phyloP scores from a whole-genome alignment of 2,329 filamentous ascomycete genomes.

The Colletotrichum gigasporum region DNA sequence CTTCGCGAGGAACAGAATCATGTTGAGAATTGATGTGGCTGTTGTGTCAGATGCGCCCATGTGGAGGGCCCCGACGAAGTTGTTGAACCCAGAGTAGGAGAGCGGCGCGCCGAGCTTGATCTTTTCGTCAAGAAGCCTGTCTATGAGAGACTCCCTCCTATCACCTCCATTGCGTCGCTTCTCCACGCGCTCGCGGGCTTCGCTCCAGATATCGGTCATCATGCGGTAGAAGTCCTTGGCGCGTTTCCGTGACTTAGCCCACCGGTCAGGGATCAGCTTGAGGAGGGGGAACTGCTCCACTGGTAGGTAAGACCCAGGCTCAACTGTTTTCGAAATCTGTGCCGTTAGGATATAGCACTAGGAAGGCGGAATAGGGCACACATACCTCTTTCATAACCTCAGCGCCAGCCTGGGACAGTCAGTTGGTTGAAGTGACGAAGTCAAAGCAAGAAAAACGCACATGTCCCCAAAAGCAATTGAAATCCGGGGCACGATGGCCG shows the following conservation, averaged over 20 bases:
- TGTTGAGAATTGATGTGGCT: constrained; percentile 44
- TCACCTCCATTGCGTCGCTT: constrained; percentile 40
- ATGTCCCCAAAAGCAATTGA: constrained; percentile 17
- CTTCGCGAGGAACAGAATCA: constrained; percentile 53
- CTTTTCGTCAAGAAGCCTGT: constrained; percentile 49
- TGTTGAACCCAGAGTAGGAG: constrained; percentile 41
- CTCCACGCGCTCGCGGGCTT: constrained; percentile 44
- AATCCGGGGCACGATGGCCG: background rate
- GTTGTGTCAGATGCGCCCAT: constrained; percentile 47
- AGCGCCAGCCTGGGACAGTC: constrained; percentile 1
- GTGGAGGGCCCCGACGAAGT: constrained; percentile 47
- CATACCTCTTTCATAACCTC: background rate
- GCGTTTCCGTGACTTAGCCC: constrained; percentile 49
- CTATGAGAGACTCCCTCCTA: constrained; percentile 45
- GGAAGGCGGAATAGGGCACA: too few species aligned
- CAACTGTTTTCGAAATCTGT: constrained; percentile 47
- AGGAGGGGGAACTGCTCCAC: constrained; percentile 57
- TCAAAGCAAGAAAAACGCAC: background rate
- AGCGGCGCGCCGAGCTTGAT: constrained; percentile 38
- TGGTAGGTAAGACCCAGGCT: constrained; percentile 57
- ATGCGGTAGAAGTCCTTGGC: constrained; percentile 46
- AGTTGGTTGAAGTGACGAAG: background rate
- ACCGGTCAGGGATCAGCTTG: constrained; percentile 52
- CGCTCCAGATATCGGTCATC: constrained; percentile 52
- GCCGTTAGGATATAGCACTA: background rate